These are phyloP conservation scores for Pythium plurisporium DNA, from an alignment of 352 stramenopile genomes.

Conservation along the genomic window DNA sequence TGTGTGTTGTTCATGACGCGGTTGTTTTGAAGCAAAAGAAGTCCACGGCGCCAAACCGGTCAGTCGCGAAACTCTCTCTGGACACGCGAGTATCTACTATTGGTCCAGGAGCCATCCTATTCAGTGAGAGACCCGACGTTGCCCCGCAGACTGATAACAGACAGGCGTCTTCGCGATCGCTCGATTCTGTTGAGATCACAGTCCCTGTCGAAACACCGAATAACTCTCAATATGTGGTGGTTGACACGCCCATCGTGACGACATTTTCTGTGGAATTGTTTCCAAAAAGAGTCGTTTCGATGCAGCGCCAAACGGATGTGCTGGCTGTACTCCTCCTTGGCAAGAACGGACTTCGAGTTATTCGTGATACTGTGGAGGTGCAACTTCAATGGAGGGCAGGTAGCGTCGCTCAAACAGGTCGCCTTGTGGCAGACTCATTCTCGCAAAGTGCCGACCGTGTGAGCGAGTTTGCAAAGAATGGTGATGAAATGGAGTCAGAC, in stretches of 20 bases:
- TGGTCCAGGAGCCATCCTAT: slow-evolving; percentile 31
- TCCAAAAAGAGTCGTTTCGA: background rate
- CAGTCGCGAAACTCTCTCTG: slow-evolving; percentile 24
- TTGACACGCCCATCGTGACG: slow-evolving; percentile 36
- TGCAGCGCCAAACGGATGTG: slow-evolving; percentile 22
- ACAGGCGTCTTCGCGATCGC: slow-evolving; percentile 7
- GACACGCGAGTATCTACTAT: slow-evolving; percentile 39
- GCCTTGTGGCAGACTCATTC: slow-evolving; percentile 19
- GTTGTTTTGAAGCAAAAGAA: slow-evolving; percentile 32
- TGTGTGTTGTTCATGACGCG: slow-evolving; percentile 39
- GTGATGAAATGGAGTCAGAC: too few relatives aligned
- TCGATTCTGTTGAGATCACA: background rate
- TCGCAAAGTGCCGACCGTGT: slow-evolving; percentile 1
- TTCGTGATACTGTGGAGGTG: slow-evolving; percentile 23
- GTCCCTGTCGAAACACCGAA: background rate
- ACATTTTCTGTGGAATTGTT: slow-evolving; percentile 30
- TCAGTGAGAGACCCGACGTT: slow-evolving; percentile 17
- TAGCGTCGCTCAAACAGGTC: slow-evolving; percentile 24
- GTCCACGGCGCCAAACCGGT: background rate
- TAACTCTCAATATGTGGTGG: slow-evolving; percentile 30
- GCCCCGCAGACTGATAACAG: background rate
- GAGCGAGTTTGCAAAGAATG: background rate
- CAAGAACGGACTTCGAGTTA: slow-evolving; percentile 25
- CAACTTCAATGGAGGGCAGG: slow-evolving; percentile 27
- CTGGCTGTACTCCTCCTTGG: slow-evolving; percentile 29